A percentile compares a stretch with the other conserved stretches of the same genome.
Evolutionary conservation across 2,329 filamentous ascomycete genomes (phyloP).

Genomic region (Penicillium psychrosexuale): DNA sequence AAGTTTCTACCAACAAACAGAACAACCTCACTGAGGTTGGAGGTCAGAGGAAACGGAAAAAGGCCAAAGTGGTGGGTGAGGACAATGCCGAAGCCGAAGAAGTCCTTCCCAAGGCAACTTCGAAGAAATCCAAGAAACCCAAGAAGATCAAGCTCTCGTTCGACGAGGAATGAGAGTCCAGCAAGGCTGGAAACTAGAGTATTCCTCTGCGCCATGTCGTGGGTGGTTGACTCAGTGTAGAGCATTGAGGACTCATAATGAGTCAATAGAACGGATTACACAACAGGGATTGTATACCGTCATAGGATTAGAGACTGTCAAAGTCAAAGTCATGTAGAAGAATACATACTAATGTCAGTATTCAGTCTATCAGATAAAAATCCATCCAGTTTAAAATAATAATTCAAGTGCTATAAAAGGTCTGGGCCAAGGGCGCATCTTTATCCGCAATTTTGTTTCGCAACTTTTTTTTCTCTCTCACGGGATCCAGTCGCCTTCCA

Average conservation of each 20-base stretch:
- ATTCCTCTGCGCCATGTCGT: background rate
- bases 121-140: constrained; percentile 40
- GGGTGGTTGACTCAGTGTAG: background rate
- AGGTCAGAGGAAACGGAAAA: constrained; percentile 42
- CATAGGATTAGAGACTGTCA: background rate
- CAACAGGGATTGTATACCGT: constrained; percentile 5
- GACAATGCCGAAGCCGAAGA: constrained; percentile 28
- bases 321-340: background rate
- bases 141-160: constrained; percentile 50
- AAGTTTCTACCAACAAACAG: constrained; percentile 28
- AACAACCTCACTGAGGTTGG: constrained; percentile 41
- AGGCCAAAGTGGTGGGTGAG: constrained; percentile 41
- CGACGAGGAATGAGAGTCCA: constrained; percentile 32
- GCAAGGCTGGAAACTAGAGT: background rate
- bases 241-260: constrained; percentile 15
- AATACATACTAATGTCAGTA: background rate
- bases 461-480: constrained; percentile 20
- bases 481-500: constrained; percentile 14
- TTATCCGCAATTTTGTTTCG: constrained; percentile 26
- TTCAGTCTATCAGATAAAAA: background rate
- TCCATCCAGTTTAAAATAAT: background rate
- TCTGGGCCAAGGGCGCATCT: constrained; percentile 4
- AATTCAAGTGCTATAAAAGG: constrained; percentile 1
- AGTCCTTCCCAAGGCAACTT: constrained; percentile 20
- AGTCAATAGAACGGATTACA: constrained; percentile 14